phyloP scores from a whole-genome alignment of 2,329 filamentous ascomycete genomes.

The Macrophomina pseudophaseolina region DNA sequence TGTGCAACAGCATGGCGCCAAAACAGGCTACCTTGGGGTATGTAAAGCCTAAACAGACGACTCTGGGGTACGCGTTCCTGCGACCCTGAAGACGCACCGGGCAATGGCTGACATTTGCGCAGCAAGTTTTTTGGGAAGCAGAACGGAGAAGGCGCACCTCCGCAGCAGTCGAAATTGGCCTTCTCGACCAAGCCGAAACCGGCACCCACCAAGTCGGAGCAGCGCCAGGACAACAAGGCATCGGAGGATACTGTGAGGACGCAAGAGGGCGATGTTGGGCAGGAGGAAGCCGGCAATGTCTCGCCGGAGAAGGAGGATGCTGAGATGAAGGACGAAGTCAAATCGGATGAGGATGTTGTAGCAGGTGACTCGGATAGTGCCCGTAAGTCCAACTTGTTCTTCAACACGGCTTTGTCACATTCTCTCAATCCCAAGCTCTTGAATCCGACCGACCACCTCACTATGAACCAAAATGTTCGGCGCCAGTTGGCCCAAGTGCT shows the following conservation, averaged over 20 bases:
- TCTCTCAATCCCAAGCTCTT: background rate
- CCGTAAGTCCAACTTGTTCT: background rate
- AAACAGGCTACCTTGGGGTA: slow-evolving; percentile 91
- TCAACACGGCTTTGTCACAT: background rate
- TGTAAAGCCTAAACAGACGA: slow-evolving; percentile 75
- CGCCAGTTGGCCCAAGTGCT: background rate
- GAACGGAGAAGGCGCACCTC: slow-evolving; percentile 63
- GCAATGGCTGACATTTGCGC: slow-evolving; percentile 28
- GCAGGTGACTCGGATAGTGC: slow-evolving; percentile 15
- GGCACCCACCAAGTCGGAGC: background rate
- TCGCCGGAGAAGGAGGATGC: slow-evolving; percentile 15
- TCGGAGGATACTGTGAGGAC: slow-evolving; percentile 3
- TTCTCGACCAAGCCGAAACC: slow-evolving; percentile 63
- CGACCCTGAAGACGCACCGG: slow-evolving; percentile 12
- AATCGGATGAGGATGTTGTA: background rate
- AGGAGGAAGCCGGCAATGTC: slow-evolving; percentile 14
- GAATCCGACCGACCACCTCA: background rate
- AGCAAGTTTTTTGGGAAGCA: slow-evolving; percentile 86
- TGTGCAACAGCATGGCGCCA: slow-evolving; percentile 48
- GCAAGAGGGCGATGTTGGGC: slow-evolving; percentile 30
- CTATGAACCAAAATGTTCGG: background rate
- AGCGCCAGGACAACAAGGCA: background rate
- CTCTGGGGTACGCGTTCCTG: slow-evolving; percentile 66
- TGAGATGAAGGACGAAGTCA: slow-evolving; percentile 21
- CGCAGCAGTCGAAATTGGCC: slow-evolving; percentile 75